phyloP scores from a whole-genome alignment of 768 basidiomycete genomes.

The Amanita rimosa region DNA sequence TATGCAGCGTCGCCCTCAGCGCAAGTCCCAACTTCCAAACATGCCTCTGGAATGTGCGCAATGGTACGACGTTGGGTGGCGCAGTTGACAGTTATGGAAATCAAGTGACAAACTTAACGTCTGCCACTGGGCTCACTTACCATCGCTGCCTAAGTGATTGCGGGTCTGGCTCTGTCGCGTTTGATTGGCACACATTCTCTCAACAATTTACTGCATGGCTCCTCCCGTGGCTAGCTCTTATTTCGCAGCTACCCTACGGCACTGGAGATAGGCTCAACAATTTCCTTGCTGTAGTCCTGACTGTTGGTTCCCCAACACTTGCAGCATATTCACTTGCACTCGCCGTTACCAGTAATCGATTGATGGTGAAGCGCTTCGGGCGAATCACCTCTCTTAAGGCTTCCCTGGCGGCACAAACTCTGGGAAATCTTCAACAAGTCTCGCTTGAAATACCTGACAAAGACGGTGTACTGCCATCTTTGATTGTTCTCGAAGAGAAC shows the following conservation, averaged over 20 bases:
- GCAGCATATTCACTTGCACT: slow-evolving; percentile 33
- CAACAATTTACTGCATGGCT: slow-evolving; percentile 34
- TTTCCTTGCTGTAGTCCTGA: slow-evolving; percentile 28
- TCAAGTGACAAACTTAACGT: not conserved
- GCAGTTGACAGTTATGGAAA: not conserved
- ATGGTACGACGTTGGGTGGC: slow-evolving; percentile 6
- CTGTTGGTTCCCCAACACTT: slow-evolving; percentile 32
- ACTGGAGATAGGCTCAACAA: slow-evolving; percentile 27
- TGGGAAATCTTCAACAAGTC: slow-evolving; percentile 31
- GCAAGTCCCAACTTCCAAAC: not conserved
- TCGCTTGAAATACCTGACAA: slow-evolving; percentile 21
- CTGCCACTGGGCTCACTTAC: not conserved
- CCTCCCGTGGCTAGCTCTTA: slow-evolving; percentile 34
- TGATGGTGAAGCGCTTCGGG: slow-evolving; percentile 23
- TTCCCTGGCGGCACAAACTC: slow-evolving; percentile 18
- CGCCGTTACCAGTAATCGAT: slow-evolving; percentile 31
- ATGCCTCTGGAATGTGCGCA: not conserved
- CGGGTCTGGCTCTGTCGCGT: slow-evolving; percentile 15
- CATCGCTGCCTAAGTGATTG: slow-evolving; percentile 10
- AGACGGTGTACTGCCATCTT: slow-evolving; percentile 22
- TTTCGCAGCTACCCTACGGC: slow-evolving; percentile 40
- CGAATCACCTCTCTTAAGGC: slow-evolving; percentile 19
- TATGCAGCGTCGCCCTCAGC: not conserved
- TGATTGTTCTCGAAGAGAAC: slow-evolving; percentile 30
- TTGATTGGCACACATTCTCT: slow-evolving; percentile 22